Base-by-base conservation (phyloP, 306 rosid species). In the Macrotyloma uniflorum region DNA sequence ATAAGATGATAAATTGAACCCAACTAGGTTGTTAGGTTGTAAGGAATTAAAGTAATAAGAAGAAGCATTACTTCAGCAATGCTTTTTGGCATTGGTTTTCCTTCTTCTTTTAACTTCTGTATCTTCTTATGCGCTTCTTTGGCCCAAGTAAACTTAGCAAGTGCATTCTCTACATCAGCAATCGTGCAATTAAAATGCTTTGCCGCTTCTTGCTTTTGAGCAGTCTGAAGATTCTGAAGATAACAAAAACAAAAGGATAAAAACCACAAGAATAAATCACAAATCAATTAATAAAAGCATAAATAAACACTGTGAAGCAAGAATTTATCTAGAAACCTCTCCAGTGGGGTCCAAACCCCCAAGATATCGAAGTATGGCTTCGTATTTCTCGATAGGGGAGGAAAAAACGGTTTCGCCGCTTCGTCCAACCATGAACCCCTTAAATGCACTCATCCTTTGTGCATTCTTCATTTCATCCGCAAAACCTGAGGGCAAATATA, bases 141-240 rank as follows among this genome's bases (percentile, higher is more conserved):
- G 28, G 98, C 98, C 98, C 98, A 95, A 16, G 89, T 82, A 84
- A 91, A 95, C 89, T 91, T 95, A 0, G 94, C 80, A 83, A 95
- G 91, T 28, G 96, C 89, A 72, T 93, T 91, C 87, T 95, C 98
- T 18, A 95, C 97, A 32, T 95, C 98, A 42, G 88, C 86, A 72
- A 92, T 87, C 0, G 96, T 86, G 83, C 87, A 92, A 14, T 89
- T 88, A 81, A 91, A 93, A 18, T 79, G 91, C 70, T 89, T 95
- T 7, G 98, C 98, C 5, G 98, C 93, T 84, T 88, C 96, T 86
- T 91, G 90, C 72, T 95, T 95, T 14, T 86, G 89, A 76, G 67
- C 69, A 0, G 26, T 67, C 62, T 35, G 49, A 23, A 95, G 86
- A 72, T 89, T 95, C 98, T 95, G 87, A 70, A 57, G 19, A 30